These are phyloP conservation scores for Moniliophthora roreri DNA, from an alignment of 1,284 basidiomycete species.

Conservation along the genomic window DNA sequence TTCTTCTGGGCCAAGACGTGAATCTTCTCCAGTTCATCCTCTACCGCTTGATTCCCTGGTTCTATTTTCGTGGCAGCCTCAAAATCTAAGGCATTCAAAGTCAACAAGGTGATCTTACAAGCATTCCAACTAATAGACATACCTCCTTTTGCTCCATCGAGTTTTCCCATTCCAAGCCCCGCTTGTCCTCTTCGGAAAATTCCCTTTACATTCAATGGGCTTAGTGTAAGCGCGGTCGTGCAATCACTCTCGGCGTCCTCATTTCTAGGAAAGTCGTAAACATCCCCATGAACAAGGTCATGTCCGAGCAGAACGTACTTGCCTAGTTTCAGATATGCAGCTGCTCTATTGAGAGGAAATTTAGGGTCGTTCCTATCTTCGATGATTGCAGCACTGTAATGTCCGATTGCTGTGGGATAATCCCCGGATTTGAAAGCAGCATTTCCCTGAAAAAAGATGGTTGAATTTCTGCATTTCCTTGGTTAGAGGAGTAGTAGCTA, in stretches of 20 bases:
- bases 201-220: slow-evolving; percentile 65
- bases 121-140: slow-evolving; percentile 19
- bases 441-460: slow-evolving; percentile 40
- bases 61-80: slow-evolving; percentile 54
- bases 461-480: not conserved
- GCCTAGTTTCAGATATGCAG: slow-evolving; percentile 82
- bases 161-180: slow-evolving; percentile 46
- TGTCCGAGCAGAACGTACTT: slow-evolving; percentile 58
- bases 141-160: slow-evolving; percentile 60
- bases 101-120: slow-evolving; percentile 3
- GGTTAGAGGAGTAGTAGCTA: not conserved
- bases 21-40: slow-evolving; percentile 53
- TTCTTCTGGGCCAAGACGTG: slow-evolving; percentile 35
- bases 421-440: slow-evolving; percentile 44
- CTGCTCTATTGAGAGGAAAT: slow-evolving; percentile 75
- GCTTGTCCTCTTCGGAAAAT: slow-evolving; percentile 74
- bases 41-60: slow-evolving; percentile 56
- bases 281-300: slow-evolving; percentile 7
- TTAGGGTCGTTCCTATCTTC: slow-evolving; percentile 64
- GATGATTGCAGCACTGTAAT: slow-evolving; percentile 73
- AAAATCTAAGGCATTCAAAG: slow-evolving; percentile 46
- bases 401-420: slow-evolving; percentile 47
- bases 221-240: slow-evolving; percentile 51
- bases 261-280: slow-evolving; percentile 39
- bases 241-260: slow-evolving; percentile 79